These are phyloP conservation scores for Sporopachydermia quercuum DNA, from an alignment of 805 yeast genomes.

Conservation along the genomic window DNA sequence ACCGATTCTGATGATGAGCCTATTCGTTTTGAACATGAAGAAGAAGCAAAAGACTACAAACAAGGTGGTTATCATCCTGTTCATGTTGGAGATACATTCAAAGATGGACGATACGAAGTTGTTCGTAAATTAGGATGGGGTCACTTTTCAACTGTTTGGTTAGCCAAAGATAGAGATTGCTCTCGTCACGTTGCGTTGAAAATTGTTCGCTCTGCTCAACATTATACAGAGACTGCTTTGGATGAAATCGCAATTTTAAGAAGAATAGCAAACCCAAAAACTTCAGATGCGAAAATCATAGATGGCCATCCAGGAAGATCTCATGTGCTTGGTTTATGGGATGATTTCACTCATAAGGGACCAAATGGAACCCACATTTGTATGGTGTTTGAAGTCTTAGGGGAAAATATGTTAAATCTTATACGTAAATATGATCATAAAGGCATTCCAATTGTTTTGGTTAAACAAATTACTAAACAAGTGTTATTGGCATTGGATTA, in stretches of 20 bases:
- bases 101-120: slow-evolving; percentile 58
- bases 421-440: slow-evolving; percentile 65
- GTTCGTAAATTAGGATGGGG: slow-evolving; percentile 98
- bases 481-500: slow-evolving; percentile 57
- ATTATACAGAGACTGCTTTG: slow-evolving; percentile 84
- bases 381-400: slow-evolving; percentile 95
- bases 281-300: not conserved
- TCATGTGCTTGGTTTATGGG: slow-evolving; percentile 67
- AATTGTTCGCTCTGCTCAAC: slow-evolving; percentile 80
- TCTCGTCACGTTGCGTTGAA: slow-evolving; percentile 82
- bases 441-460: slow-evolving; percentile 64
- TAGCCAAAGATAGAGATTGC: slow-evolving; percentile 44
- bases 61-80: slow-evolving; percentile 97
- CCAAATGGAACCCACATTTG: slow-evolving; percentile 88
- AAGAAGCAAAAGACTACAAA: slow-evolving; percentile 69
- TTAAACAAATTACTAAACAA: slow-evolving; percentile 73
- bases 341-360: slow-evolving; percentile 75
- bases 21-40: slow-evolving; percentile 46
- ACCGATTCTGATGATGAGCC: slow-evolving; percentile 23
- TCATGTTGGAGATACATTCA: slow-evolving; percentile 70
- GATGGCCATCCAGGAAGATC: slow-evolving; percentile 60
- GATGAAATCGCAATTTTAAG: slow-evolving; percentile 81
- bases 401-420: slow-evolving; percentile 80
- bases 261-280: slow-evolving; percentile 36
- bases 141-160: slow-evolving; percentile 92